phyloP scores from a whole-genome alignment of 495 filamentous ascomycete genomes.

The Podospora didyma region DNA sequence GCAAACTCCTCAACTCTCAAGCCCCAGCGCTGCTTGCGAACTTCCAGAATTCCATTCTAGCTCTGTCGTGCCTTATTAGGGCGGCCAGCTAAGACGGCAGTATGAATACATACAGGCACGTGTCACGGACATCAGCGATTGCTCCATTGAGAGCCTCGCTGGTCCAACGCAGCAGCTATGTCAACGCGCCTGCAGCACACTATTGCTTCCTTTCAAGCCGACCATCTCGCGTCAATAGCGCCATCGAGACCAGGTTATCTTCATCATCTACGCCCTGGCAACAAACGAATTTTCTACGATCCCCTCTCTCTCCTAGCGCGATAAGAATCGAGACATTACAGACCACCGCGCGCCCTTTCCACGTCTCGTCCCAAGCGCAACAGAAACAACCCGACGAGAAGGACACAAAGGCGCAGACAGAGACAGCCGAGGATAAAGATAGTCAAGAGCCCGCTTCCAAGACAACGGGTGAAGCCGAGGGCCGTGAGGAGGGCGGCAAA shows the following conservation, averaged over 20 bases:
- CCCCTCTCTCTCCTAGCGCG: constrained; percentile 39
- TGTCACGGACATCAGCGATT: constrained; percentile 35
- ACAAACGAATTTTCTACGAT: constrained; percentile 34
- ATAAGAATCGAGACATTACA: constrained; percentile 28
- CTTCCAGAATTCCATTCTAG: neutral
- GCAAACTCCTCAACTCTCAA: constrained; percentile 6
- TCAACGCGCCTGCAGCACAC: constrained; percentile 51
- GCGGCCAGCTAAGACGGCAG: constrained; percentile 10
- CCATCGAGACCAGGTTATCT: constrained; percentile 18
- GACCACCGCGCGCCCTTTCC: constrained; percentile 37
- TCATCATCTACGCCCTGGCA: constrained; percentile 23
- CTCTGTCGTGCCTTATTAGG: neutral
- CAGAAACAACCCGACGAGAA: constrained; percentile 25
- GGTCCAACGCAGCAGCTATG: constrained; percentile 25
- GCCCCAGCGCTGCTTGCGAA: neutral
- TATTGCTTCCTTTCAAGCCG: constrained; percentile 52
- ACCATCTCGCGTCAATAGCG: constrained; percentile 15
- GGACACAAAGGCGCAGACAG: constrained; percentile 9
- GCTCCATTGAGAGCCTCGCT: constrained; percentile 33
- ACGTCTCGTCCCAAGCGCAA: constrained; percentile 35
- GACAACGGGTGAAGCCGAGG: constrained; percentile 32
- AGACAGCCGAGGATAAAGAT: neutral
- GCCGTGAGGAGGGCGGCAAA: constrained; percentile 41
- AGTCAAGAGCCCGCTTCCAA: constrained; percentile 21
- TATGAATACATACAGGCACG: constrained; percentile 47